Evolutionary conservation across 2,329 filamentous ascomycete genomes (phyloP).

Genomic region (Lachnellula suecica): DNA sequence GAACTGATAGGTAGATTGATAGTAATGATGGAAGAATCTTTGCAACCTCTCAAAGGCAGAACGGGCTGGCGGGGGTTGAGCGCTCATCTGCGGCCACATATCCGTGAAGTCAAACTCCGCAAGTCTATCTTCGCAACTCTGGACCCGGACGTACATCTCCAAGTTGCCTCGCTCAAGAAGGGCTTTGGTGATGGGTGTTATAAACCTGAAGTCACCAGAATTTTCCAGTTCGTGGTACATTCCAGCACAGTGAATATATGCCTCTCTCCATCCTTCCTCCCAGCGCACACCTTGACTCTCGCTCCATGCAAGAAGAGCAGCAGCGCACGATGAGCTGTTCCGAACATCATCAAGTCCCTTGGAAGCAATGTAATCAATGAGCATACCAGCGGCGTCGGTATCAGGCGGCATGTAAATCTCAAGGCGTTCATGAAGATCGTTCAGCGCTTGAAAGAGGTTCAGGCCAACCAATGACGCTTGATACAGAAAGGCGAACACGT

Average conservation of each 20-base stretch:
- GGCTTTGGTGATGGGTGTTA: slow-evolving; percentile 62
- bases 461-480: slow-evolving; percentile 64
- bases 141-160: slow-evolving; percentile 60
- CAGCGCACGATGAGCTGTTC: slow-evolving; percentile 57
- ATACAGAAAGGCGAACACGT: slow-evolving; percentile 66
- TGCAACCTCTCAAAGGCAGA: slow-evolving; percentile 59
- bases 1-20: slow-evolving; percentile 52
- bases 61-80: slow-evolving; percentile 31
- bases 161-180: slow-evolving; percentile 62
- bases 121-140: slow-evolving; percentile 62
- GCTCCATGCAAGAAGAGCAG: slow-evolving; percentile 64
- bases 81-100: slow-evolving; percentile 51
- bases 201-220: slow-evolving; percentile 53
- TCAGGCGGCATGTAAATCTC: slow-evolving; percentile 57
- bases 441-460: slow-evolving; percentile 61
- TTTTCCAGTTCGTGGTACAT: slow-evolving; percentile 55
- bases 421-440: slow-evolving; percentile 60
- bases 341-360: slow-evolving; percentile 64
- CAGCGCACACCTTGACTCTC: slow-evolving; percentile 60
- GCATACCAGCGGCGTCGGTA: slow-evolving; percentile 55
- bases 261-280: slow-evolving; percentile 67
- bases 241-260: slow-evolving; percentile 65
- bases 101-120: slow-evolving; percentile 58
- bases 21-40: slow-evolving; percentile 59
- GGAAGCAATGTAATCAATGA: slow-evolving; percentile 59